phyloP scores from a whole-genome alignment of 2,329 filamentous ascomycete genomes.

The Alternaria solani region DNA sequence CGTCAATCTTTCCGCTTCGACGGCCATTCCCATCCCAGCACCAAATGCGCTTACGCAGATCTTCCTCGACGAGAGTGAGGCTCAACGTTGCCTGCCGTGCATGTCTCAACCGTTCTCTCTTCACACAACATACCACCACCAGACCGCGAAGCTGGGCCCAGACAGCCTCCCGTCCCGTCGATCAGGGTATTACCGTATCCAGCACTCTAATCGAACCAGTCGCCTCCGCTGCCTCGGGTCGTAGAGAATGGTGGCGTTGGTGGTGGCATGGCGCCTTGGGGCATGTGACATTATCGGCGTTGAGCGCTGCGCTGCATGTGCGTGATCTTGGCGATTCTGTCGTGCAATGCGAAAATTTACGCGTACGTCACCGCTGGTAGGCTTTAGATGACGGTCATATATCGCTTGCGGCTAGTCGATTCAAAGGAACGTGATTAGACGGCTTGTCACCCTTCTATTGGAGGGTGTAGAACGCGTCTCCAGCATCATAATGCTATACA shows the following conservation, averaged over 20 bases:
- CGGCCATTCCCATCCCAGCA: background rate
- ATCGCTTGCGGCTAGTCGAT: slow-evolving; percentile 9
- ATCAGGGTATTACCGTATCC: background rate
- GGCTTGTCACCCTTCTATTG: slow-evolving; percentile 28
- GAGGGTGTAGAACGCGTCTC: background rate
- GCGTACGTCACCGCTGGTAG: background rate
- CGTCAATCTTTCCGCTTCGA: background rate
- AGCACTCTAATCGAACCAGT: background rate
- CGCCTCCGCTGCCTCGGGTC: background rate
- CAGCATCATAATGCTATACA: background rate
- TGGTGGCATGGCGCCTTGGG: background rate
- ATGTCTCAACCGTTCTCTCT: background rate
- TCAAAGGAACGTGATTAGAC: slow-evolving; percentile 10
- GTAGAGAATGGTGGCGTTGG: background rate
- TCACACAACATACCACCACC: background rate
- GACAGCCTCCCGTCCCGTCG: background rate
- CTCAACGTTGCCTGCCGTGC: slow-evolving; percentile 4
- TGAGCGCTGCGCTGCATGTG: background rate
- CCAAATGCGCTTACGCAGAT: slow-evolving; percentile 5
- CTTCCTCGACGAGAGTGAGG: slow-evolving; percentile 11
- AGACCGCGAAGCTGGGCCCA: background rate
- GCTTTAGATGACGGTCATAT: background rate
- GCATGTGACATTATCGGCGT: background rate
- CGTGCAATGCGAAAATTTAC: slow-evolving; percentile 18
- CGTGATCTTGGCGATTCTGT: background rate